Evolutionary conservation across 2,329 filamentous ascomycete species (phyloP).

Genomic region (Diaporthe ilicicola): DNA sequence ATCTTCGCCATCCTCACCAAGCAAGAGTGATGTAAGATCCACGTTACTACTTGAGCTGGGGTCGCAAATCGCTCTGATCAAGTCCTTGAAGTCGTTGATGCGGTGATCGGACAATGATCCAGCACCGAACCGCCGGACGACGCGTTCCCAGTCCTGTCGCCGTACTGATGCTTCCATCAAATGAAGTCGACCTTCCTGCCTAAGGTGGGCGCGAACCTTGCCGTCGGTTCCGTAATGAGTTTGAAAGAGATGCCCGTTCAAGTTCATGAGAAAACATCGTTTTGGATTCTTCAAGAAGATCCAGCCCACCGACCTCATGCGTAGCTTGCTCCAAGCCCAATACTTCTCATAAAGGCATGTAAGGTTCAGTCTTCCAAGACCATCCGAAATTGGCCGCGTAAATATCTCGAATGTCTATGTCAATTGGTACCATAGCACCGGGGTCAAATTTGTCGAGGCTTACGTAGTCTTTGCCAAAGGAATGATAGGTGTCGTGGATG

Average conservation of each 20-base stretch:
- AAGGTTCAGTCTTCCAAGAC: neutral
- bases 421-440: no score
- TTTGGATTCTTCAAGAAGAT: neutral
- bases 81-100: neutral
- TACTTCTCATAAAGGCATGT: no score
- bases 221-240: neutral
- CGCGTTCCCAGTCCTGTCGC: neutral
- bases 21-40: no score
- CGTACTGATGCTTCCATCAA: neutral
- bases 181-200: neutral
- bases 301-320: neutral
- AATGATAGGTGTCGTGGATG: neutral
- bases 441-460: no score
- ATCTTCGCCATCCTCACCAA: no score
- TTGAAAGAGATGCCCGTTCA: neutral
- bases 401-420: neutral
- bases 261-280: neutral
- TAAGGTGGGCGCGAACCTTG: neutral
- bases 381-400: neutral
- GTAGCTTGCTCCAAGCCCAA: neutral
- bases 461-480: neutral
- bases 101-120: neutral
- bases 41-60: neutral
- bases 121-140: neutral
- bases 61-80: neutral